These are phyloP conservation scores for Luffa acutangula DNA, from an alignment of 306 rosid species.

Conservation along the genomic window DNA sequence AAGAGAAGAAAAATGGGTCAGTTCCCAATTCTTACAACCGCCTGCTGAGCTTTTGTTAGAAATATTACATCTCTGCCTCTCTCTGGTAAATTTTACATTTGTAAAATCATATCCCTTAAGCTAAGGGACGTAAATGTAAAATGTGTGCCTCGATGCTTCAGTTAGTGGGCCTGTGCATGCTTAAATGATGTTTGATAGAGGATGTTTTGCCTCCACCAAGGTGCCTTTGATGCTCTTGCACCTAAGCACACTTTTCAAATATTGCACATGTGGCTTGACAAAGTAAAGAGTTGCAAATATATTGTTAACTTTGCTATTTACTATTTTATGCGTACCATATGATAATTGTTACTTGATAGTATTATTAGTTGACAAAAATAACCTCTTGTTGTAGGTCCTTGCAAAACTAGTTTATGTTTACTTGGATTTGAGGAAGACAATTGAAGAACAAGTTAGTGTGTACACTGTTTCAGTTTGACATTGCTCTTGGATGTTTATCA, in stretches of 20 bases:
- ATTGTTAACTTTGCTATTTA: not conserved
- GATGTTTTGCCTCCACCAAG: not conserved
- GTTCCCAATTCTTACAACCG: too few species aligned
- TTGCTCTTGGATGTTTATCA: not conserved
- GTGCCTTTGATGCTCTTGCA: not conserved
- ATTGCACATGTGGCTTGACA: not conserved
- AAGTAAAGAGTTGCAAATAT: not conserved
- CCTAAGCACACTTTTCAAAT: not conserved
- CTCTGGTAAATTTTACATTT: too few species aligned
- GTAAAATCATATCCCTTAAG: not conserved
- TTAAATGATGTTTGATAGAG: not conserved
- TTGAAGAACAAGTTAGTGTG: constrained; percentile 79
- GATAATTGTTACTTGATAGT: constrained; percentile 13
- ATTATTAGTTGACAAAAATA: constrained; percentile 11
- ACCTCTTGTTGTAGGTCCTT: constrained; percentile 45
- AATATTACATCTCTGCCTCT: too few species aligned
- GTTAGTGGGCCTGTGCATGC: not conserved
- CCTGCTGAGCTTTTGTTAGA: not conserved
- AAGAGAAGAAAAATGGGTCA: too few species aligned
- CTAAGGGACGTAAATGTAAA: too few species aligned
- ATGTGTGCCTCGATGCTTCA: not conserved
- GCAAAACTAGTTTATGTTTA: constrained; percentile 68
- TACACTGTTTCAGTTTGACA: constrained; percentile 14
- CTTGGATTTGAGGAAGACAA: too few species aligned
- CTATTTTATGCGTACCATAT: not conserved